Evolutionary conservation across 257 asterid species (phyloP), one percentile per base, ranked within the genome.

Genomic region (Solanum corneliomulleri): DNA sequence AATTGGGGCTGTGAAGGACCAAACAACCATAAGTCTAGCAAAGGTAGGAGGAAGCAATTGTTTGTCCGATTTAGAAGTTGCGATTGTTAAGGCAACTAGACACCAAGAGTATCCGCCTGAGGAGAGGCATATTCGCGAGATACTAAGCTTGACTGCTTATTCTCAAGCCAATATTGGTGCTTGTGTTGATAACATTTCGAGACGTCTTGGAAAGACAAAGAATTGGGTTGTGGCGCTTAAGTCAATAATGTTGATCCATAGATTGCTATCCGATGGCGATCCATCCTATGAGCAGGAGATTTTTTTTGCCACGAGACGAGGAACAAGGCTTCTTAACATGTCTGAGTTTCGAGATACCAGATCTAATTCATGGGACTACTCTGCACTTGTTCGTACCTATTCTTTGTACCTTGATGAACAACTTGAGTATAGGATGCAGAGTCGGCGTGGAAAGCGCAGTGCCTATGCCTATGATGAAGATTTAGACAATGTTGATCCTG

Each of bases 41-140:
- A 97, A 96, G 89, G 97, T 95, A 0, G 95, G 96, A 2, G 88
- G 92, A 89, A 93, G 93, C 88, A 87, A 93, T 45, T 90, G 94
- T 62, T 86, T 97, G 68, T 90, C 99, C 2, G 99, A 96, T 86
- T 94, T 97, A 20, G 99, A 96, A 9, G 97, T 97, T 2, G 98
- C 99, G 88, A 94, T 97, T 84, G 99, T 97, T 1, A 97, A 97
- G 89, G 97, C 98, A 69, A 97, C 99, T 0, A 92, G 98, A 85
- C 99, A 97, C 83, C 98, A 97, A 47, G 99, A 97, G 84, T 90
- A 91, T 89, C 99, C 99, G 0, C 96, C 98, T 2, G 99, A 97
- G 68, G 99, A 96, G 88, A 93, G 95, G 82, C 90, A 97, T 41
- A 74, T 96, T 70, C 94, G 95, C 6, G 99, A 96, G 83, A 93